These are phyloP conservation scores for Corallochytrium limacisporum DNA, from an alignment of 78 protist genomes.

Conservation along the genomic window DNA sequence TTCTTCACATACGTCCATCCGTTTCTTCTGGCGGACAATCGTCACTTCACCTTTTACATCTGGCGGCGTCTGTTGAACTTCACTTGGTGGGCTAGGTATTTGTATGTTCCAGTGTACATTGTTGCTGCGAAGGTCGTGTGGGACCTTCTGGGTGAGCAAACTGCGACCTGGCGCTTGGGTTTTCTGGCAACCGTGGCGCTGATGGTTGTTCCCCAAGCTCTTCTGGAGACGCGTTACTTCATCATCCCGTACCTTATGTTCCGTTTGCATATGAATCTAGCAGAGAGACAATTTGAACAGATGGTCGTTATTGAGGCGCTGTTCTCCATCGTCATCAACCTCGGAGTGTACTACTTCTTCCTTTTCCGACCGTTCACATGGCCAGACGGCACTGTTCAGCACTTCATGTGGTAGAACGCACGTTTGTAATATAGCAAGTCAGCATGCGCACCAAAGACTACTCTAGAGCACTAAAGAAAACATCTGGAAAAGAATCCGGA, in stretches of 20 bases:
- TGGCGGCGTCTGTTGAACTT: conserved; percentile 11
- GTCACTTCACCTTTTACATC: conserved; percentile 43
- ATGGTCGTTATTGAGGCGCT: too few relatives aligned
- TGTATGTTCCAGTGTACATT: neutral
- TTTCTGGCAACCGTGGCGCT: neutral
- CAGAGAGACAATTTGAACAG: neutral
- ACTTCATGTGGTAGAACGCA: too few relatives aligned
- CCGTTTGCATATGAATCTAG: neutral
- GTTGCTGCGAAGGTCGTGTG: neutral
- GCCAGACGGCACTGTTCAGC: too few relatives aligned
- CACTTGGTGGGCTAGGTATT: neutral
- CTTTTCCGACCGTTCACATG: too few relatives aligned
- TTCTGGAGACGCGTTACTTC: conserved; percentile 20
- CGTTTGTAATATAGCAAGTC: too few relatives aligned
- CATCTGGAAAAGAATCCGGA: too few relatives aligned
- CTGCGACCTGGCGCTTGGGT: neutral
- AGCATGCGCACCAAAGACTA: too few relatives aligned
- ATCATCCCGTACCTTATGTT: neutral
- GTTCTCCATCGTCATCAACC: too few relatives aligned
- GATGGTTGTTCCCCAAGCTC: conserved; percentile 14
- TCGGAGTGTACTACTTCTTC: too few relatives aligned
- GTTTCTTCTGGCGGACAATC: conserved; percentile 36
- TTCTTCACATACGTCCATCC: too few relatives aligned
- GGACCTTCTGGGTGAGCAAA: neutral
- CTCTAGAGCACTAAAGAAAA: too few relatives aligned